Evolutionary conservation across 2,329 filamentous ascomycete genomes (phyloP).

Genomic region (Penicillium rolfsii): DNA sequence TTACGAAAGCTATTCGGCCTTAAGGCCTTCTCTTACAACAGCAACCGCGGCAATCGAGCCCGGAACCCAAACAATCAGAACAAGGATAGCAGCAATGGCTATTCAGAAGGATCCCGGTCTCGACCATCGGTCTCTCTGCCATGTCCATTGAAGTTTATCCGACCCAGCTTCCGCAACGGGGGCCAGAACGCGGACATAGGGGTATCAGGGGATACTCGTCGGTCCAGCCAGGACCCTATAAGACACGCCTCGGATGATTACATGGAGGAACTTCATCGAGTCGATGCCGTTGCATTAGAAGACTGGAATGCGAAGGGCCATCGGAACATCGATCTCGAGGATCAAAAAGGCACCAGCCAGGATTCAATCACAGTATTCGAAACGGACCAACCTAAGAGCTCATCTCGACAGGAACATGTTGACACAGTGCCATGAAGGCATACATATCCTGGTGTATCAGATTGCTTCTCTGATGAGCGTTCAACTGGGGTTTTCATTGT

Average conservation of each 20-base stretch:
- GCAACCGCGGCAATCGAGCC: constrained; percentile 27
- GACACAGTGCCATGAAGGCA: neutral
- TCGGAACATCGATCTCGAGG: constrained; percentile 10
- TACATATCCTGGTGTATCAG: neutral
- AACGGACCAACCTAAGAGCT: neutral
- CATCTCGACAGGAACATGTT: neutral
- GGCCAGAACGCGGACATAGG: constrained; percentile 1
- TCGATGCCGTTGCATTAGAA: constrained; percentile 22
- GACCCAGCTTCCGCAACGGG: constrained; percentile 13
- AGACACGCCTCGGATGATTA: constrained; percentile 20
- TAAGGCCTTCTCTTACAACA: constrained; percentile 34
- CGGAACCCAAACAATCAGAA: constrained; percentile 17
- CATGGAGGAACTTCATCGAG: constrained; percentile 12
- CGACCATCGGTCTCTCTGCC: constrained; percentile 27
- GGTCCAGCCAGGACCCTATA: constrained; percentile 28
- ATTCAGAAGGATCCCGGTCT: constrained; percentile 24
- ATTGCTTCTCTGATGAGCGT: neutral
- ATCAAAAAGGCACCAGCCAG: constrained; percentile 10
- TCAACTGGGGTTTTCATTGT: neutral
- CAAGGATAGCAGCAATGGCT: constrained; percentile 24
- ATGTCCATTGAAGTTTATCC: constrained; percentile 18
- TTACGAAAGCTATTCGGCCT: constrained; percentile 36
- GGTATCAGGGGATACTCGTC: neutral
- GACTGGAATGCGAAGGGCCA: constrained; percentile 12
- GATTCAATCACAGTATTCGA: constrained; percentile 6